Evolutionary conservation across 129 eudicot genomes (phyloP), one percentile per base, ranked within the genome.

Genomic region (Kitagawia praeruptora): DNA sequence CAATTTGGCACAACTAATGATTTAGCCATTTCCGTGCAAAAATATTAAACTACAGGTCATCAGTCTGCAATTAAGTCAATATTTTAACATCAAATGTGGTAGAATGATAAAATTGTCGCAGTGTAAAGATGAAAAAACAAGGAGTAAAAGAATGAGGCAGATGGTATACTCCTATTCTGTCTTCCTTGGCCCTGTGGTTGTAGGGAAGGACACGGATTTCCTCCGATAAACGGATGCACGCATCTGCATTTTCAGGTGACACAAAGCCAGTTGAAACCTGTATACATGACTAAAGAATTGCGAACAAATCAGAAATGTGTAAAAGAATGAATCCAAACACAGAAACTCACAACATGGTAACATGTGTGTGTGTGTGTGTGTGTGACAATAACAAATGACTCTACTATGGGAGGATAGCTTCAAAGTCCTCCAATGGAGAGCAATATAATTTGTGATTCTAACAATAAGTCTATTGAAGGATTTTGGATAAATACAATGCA

Each of bases 281-380:
- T n/a, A 58, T 58, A 58, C 66, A 58, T 58, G 66, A 58, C 66
- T 58, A n/a, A 21, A 58, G 66, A 27, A 58, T 58, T 58, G 66
- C 66, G 9, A 58, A 58, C 25, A 23, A 4, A 58, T 58, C 31
- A 58, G 25, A 58, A 8, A 58, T n/a, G 66, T 58, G 66, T 58
- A n/a, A 2, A 58, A 8, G 31, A 58, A 58, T 23, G 12, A 58
- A 4, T 23, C 31, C 66, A 58, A 19, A 51, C 19, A 5, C 23
- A 6, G 23, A 51, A 14, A 18, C n/a, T 18, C 58, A 19, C 58
- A 15, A 48, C 54, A 51, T 51, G 23, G 23, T 18, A 19, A 51
- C 6, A 51, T 51, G n/a, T 51, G 58, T 51, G 58, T 19, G 58
- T 18, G 58, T 5, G n/a, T 6, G 56, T 4, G 54, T 34, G 23